Evolutionary conservation across 192 early-diverging fungal genomes (phyloP).

Genomic region (Umbelopsis isabellina): DNA sequence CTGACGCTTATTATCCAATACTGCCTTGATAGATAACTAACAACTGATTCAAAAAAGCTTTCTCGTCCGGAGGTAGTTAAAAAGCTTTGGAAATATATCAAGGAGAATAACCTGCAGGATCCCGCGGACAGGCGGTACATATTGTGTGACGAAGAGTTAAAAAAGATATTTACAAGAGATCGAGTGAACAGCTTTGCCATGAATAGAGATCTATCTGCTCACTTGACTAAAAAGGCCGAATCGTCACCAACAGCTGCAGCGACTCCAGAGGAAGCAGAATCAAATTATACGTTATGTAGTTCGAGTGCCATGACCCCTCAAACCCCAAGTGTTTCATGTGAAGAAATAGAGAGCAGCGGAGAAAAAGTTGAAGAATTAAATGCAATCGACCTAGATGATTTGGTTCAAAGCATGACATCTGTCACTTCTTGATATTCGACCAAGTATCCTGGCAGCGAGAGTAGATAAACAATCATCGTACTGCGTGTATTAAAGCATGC

Average conservation of each 20-base stretch:
- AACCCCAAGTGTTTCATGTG: slow-evolving; percentile 25
- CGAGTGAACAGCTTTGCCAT: slow-evolving; percentile 61
- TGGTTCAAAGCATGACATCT: slow-evolving; percentile 15
- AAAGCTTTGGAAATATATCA: slow-evolving; percentile 63
- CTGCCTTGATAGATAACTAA: not conserved
- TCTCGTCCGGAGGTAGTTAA: slow-evolving; percentile 65
- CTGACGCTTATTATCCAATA: not conserved
- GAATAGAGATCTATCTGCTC: slow-evolving; percentile 61
- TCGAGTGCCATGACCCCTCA: slow-evolving; percentile 1
- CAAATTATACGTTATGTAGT: slow-evolving; percentile 1
- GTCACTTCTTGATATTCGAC: slow-evolving; percentile 2
- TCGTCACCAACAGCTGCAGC: not conserved
- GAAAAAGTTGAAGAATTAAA: not conserved
- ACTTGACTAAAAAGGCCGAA: slow-evolving; percentile 50
- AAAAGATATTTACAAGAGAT: slow-evolving; percentile 50
- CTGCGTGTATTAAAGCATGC: too few relatives aligned
- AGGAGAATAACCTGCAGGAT: slow-evolving; percentile 56
- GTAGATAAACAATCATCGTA: too few relatives aligned
- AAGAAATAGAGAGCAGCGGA: not conserved
- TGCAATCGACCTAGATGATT: not conserved
- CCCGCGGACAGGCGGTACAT: slow-evolving; percentile 57
- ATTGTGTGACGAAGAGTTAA: slow-evolving; percentile 55
- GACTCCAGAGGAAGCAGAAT: not conserved
- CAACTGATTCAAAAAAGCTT: slow-evolving; percentile 41
- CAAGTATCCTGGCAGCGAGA: too few relatives aligned